Percentiles rank a stretch among this genome's conserved stretches.
These are phyloP conservation scores for Penicillium cinerascens DNA, from an alignment of 495 filamentous ascomycete species.

Conservation along the genomic window DNA sequence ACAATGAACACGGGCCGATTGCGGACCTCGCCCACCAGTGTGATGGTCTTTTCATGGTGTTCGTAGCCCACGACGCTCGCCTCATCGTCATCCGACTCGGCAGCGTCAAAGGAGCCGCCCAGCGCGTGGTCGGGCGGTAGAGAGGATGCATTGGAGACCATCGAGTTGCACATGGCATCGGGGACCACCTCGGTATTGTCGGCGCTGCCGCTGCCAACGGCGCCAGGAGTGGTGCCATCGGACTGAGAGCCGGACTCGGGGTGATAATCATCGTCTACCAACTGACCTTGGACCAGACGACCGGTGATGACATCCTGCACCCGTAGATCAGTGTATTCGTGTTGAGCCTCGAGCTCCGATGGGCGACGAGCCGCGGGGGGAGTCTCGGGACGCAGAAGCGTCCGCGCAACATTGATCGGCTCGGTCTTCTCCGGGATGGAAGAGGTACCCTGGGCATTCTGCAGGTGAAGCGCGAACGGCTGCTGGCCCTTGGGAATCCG, in stretches of 20 bases:
- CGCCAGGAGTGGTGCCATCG: slow-evolving; percentile 45
- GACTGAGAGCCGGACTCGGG: slow-evolving; percentile 66
- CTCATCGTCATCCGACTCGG: slow-evolving; percentile 86
- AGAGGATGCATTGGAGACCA: slow-evolving; percentile 60
- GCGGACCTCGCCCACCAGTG: slow-evolving; percentile 88
- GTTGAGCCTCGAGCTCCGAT: slow-evolving; percentile 46
- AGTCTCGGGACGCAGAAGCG: slow-evolving; percentile 32
- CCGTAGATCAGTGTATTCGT: slow-evolving; percentile 80
- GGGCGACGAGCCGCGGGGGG: slow-evolving; percentile 36
- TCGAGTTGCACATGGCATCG: slow-evolving; percentile 63
- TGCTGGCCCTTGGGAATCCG: slow-evolving; percentile 26
- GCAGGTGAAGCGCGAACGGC: slow-evolving; percentile 32
- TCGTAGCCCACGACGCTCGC: slow-evolving; percentile 65
- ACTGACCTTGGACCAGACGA: slow-evolving; percentile 89
- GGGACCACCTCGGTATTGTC: slow-evolving; percentile 46
- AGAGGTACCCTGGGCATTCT: slow-evolving; percentile 14
- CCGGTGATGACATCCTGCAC: slow-evolving; percentile 89
- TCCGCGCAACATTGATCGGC: not conserved
- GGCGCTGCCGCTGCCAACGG: slow-evolving; percentile 18
- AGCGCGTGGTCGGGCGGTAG: slow-evolving; percentile 58
- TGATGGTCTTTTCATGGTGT: slow-evolving; percentile 82
- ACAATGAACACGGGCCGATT: slow-evolving; percentile 86
- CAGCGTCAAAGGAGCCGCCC: slow-evolving; percentile 78
- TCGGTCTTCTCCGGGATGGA: slow-evolving; percentile 20
- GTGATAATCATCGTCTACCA: slow-evolving; percentile 92